Base-by-base conservation (phyloP, 495 filamentous ascomycete genomes). In the Clohesyomyces aquaticus region DNA sequence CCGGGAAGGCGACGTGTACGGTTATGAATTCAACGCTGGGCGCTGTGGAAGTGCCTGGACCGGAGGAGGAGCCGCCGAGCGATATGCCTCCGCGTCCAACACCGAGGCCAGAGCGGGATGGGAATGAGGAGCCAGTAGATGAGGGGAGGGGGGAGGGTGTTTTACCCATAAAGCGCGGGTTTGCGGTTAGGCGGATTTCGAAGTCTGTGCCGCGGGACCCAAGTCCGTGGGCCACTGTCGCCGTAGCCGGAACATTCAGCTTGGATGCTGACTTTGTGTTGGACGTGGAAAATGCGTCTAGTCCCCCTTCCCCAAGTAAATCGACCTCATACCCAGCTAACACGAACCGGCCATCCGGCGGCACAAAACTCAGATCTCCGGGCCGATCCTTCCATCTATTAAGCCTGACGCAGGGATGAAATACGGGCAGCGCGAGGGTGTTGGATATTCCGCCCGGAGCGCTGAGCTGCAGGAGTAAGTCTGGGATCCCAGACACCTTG, bases 251-350 rank as follows among this genome's bases (percentile, higher is more conserved):
- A 6, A 98, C 76, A 60, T 91, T 89, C 1, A 97, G 77, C 70
- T 85, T 88, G 50, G 86, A 74, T 28, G 62, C 75, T 23, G 76
- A 73, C 29, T 27, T 29, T 26, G 61, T 70, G 0, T 42, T 43
- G 10, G 61, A 53, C 3, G 69, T 56, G 3, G 71, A 61, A 21
- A 65, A 66, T 14, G 47, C 26, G 18, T 60, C 50, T 12, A 74
- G 67, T 26, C 52, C 62, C 28, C 67, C 66, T 6, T 63, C 28
- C n/a, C 72, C 73, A 22, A 98, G 80, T 22, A 98, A 80, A 76
- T 98, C 90, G 32, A 96, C 91, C 74, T 96, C 94, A 69, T 98
- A 98, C 3, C 93, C 92, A 25, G 91, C 91, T 9, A 98, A 81
- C 12, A 94, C 89, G 72, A 98, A 98, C n/a, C 90, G 83, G 19